Conservation (phyloP, 306 rosid genomes). For the Prunus mongolica region DNA sequence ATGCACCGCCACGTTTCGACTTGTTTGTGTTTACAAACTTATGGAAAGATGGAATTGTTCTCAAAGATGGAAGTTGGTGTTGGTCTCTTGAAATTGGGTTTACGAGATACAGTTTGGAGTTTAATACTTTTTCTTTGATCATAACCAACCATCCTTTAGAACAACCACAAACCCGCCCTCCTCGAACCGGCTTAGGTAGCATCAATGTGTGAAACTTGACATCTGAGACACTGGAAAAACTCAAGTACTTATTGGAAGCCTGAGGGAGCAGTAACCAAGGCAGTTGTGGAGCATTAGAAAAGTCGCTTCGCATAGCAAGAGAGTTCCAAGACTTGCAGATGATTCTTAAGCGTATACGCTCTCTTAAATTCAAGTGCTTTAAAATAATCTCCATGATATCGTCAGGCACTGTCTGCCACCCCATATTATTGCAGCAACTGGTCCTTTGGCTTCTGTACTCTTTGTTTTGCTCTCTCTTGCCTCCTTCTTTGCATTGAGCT, state of each 20-base stretch:
- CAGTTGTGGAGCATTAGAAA: not conserved
- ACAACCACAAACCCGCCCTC: not conserved
- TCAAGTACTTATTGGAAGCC: not conserved
- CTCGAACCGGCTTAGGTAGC: not conserved
- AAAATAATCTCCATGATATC: not conserved
- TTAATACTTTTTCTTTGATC: not conserved
- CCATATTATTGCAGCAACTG: no score
- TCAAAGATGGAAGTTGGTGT: not conserved
- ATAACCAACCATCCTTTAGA: constrained; percentile 1
- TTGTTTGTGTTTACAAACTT: no score
- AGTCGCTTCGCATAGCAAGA: not conserved
- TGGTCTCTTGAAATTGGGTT: not conserved
- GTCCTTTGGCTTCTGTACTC: no score
- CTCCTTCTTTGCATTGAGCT: no score
- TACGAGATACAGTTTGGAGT: not conserved
- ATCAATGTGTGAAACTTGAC: not conserved
- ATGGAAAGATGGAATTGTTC: not conserved
- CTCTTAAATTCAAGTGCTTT: not conserved
- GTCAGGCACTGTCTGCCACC: not conserved
- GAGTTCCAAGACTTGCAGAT: not conserved
- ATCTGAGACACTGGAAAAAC: not conserved
- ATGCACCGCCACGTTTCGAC: no score
- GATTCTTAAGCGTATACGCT: not conserved
- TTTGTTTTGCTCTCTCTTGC: no score
- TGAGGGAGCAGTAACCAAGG: not conserved